Conservation (phyloP, 2,329 filamentous ascomycete species). For the Verticillium isaacii region DNA sequence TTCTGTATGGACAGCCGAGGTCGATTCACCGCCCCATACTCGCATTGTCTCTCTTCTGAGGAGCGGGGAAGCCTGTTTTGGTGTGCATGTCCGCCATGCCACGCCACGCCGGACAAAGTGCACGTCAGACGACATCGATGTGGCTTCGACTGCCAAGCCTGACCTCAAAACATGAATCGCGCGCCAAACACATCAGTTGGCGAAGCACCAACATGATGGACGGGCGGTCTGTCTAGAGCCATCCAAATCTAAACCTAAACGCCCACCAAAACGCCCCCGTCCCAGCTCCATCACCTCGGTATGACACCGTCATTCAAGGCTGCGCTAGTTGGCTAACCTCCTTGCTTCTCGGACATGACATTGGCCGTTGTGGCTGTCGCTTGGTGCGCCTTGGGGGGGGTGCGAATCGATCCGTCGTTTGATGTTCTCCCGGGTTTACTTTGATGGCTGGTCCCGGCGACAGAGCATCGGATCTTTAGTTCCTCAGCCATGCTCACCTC, state of each 20-base stretch:
- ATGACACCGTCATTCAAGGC: neutral
- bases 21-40: neutral
- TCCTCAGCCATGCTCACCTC: neutral
- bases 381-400: neutral
- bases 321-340: neutral
- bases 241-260: neutral
- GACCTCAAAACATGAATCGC: neutral
- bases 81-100: neutral
- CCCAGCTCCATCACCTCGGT: neutral
- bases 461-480: neutral
- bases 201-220: neutral
- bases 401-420: neutral
- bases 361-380: neutral
- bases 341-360: neutral
- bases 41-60: neutral
- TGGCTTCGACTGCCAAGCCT: neutral
- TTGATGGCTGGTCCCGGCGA: neutral
- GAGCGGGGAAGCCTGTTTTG: neutral
- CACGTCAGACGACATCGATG: neutral
- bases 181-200: neutral
- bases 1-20: too few species aligned
- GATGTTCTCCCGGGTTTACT: neutral
- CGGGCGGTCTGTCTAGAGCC: neutral
- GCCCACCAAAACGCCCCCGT: neutral
- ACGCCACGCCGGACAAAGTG: neutral